Percentiles rank a stretch among this genome's conserved stretches.
Conservation (phyloP, 441 rosid species). For the Brassica balearica region DNA sequence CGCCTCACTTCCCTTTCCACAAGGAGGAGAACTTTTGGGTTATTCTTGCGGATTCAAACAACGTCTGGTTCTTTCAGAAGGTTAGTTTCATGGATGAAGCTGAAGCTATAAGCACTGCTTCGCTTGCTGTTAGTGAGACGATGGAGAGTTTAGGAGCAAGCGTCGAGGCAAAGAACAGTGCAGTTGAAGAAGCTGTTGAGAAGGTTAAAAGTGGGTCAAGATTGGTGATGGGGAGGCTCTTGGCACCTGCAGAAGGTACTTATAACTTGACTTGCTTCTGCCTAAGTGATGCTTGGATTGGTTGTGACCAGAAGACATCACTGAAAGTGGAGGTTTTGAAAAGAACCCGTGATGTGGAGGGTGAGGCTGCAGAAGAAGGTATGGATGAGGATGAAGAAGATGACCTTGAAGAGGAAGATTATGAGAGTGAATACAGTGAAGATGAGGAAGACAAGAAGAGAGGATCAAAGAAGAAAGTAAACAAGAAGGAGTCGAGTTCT, state of each 20-base stretch:
- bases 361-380: constrained; percentile 68
- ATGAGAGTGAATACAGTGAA: constrained; percentile 88
- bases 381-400: constrained; percentile 62
- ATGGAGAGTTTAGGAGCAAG: constrained; percentile 86
- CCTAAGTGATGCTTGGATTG: constrained; percentile 86
- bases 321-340: constrained; percentile 76
- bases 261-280: constrained; percentile 83
- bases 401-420: constrained; percentile 78
- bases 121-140: constrained; percentile 78
- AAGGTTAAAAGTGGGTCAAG: constrained; percentile 81
- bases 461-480: constrained; percentile 55
- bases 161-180: constrained; percentile 60
- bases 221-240: constrained; percentile 81
- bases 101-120: constrained; percentile 70
- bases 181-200: constrained; percentile 70
- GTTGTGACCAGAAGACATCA: constrained; percentile 69
- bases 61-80: constrained; percentile 89
- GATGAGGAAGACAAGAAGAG: constrained; percentile 82
- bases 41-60: constrained; percentile 79
- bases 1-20: constrained; percentile 75
- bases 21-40: constrained; percentile 94
- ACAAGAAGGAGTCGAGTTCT: constrained; percentile 56
- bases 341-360: constrained; percentile 74
- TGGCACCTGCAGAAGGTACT: constrained; percentile 76
- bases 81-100: constrained; percentile 91